These are phyloP conservation scores for Acanthamoeba lugdunensis DNA, from an alignment of 208 protist genomes.

Conservation along the genomic window DNA sequence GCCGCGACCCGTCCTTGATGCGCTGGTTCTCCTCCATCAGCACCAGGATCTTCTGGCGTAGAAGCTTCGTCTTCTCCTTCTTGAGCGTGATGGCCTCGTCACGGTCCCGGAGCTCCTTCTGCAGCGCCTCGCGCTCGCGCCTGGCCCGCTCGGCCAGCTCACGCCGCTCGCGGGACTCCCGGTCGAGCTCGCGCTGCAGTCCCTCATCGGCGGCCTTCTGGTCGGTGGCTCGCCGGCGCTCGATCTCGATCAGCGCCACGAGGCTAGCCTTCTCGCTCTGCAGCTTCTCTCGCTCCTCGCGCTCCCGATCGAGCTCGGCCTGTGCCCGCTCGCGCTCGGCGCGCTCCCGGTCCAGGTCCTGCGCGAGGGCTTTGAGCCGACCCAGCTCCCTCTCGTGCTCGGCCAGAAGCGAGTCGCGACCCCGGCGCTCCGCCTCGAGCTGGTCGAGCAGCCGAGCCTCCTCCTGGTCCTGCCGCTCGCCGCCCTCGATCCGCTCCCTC, in stretches of 20 bases:
- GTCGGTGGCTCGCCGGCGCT: background rate
- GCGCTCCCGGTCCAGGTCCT: background rate
- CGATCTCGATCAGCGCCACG: conserved; percentile 24
- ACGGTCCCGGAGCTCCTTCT: background rate
- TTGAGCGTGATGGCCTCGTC: conserved; percentile 19
- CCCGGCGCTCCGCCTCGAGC: background rate
- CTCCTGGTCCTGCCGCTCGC: conserved; percentile 6
- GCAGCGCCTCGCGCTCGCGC: conserved; percentile 18
- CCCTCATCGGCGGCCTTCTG: background rate
- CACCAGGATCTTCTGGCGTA: background rate
- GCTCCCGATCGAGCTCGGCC: background rate
- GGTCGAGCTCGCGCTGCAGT: background rate
- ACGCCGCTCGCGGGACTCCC: background rate
- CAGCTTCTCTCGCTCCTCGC: background rate
- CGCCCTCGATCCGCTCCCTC: conserved; percentile 11
- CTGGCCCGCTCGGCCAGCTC: conserved; percentile 31
- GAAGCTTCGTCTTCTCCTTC: conserved; percentile 52
- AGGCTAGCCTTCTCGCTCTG: background rate
- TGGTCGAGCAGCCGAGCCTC: background rate
- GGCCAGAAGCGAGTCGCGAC: background rate
- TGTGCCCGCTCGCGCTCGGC: background rate
- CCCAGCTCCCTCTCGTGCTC: conserved; percentile 40
- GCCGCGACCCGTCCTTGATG: conserved; percentile 1
- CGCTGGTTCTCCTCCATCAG: conserved; percentile 54
- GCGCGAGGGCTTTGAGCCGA: background rate